Base-by-base conservation (phyloP, 805 yeast genomes). In the Candida nanaspora region DNA sequence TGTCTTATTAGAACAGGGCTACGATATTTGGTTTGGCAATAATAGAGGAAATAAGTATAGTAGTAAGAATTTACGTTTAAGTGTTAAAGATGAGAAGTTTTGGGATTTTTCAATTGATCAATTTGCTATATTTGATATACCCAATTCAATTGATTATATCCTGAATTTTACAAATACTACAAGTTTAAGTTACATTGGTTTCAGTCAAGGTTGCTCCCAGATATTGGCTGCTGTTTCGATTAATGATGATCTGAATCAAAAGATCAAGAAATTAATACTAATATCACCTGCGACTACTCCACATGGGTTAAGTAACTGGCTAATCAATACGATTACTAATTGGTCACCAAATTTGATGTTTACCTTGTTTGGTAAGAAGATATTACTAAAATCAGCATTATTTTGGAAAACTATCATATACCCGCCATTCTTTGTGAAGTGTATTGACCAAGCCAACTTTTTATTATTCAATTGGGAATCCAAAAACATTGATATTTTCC, bases 101-200 rank as follows among this genome's bases (percentile, higher is more conserved):
- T 91, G 98, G 98, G 78, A 89, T 63, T 93, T 89, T 55, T 81
- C 93, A 32, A 70, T 91, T 33, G 98, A 91, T 62, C 95, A 91
- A 61, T 86, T 89, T 65, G 96, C 97, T 1, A 62, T 86, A 41
- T 86, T 76, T 57, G 98, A 91, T 59, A 87, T 93, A 32, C 98
- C 98, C 2, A 77, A 83, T 53, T 72, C 86, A 7, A 77, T 93
- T 26, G 81, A 85, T 53, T 86, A 84, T 57, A 78, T 93, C 20
- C 61, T 91, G 41, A 57, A 68, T 2, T 58, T 63, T 25, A 78
- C 88, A 2, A 58, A 66, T 3, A 62, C 49, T 46, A 47, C 50
- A 23, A 48, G 61, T 15, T 63, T 89, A 29, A 74, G 78, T 1
- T 91, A 88, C 55, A 72, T 91, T 50, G 98, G 98, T 1, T 93